Conservation (phyloP, 2,329 filamentous ascomycete genomes). For the Beauveria sp. region DNA sequence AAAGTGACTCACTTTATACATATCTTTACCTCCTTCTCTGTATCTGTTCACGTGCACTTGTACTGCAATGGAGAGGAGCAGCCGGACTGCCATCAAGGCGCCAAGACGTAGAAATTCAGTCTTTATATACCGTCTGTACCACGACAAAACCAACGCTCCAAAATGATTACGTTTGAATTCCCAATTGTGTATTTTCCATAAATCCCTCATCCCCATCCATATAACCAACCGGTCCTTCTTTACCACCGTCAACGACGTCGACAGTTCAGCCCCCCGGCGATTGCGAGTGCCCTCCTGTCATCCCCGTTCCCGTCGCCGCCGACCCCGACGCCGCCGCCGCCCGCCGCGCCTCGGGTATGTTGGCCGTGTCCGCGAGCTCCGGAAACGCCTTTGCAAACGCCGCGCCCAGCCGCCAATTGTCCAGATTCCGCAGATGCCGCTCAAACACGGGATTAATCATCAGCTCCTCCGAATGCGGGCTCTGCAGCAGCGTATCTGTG, state of each 20-base stretch:
- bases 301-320: not conserved
- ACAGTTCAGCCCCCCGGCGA: not conserved
- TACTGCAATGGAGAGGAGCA: no score
- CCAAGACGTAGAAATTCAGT: no score
- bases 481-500: conserved; percentile 58
- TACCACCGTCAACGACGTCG: not conserved
- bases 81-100: no score
- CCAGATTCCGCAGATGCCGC: conserved; percentile 62
- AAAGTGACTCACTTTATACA: no score
- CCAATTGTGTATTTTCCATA: no score
- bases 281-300: not conserved
- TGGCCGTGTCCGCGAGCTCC: conserved; percentile 22
- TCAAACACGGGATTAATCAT: conserved; percentile 85
- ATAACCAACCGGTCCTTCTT: not conserved
- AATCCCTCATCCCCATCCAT: no score
- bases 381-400: conserved; percentile 62
- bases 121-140: no score
- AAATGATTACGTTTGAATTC: no score
- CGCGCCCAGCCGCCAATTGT: conserved; percentile 75
- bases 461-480: conserved; percentile 53
- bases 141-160: no score
- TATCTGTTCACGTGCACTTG: no score
- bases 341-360: conserved; percentile 13
- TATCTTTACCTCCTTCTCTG: no score
- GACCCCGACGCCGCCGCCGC: not conserved